phyloP scores from a whole-genome alignment of 73 alveolate genomes.

The Paramecium sexaurelia region DNA sequence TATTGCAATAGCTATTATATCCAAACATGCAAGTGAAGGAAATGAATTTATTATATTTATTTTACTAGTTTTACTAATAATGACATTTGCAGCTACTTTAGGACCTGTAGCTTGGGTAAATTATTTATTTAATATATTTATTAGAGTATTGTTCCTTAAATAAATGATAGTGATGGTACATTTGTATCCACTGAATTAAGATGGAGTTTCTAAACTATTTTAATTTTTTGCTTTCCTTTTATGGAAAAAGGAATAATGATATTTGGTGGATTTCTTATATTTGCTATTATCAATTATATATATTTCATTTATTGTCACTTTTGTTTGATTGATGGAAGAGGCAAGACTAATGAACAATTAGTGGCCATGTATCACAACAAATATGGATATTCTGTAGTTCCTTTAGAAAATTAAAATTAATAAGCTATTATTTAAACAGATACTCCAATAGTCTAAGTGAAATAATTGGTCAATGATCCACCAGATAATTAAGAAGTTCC shows the following conservation, averaged over 20 bases:
- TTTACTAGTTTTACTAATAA: neutral
- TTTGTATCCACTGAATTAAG: neutral
- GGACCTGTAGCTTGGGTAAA: conserved; percentile 56
- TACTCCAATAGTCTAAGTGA: neutral
- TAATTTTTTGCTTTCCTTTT: conserved; percentile 25
- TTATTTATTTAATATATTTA: neutral
- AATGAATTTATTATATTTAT: neutral
- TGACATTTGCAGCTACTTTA: conserved; percentile 7
- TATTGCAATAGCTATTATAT: neutral
- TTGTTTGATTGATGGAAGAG: conserved; percentile 1
- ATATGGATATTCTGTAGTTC: conserved; percentile 4
- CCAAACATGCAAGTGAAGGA: neutral
- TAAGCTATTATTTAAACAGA: neutral
- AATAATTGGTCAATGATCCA: neutral
- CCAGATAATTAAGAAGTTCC: neutral
- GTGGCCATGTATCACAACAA: neutral
- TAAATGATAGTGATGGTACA: conserved; percentile 53
- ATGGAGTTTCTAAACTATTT: conserved; percentile 29
- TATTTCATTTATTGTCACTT: neutral
- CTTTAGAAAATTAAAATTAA: neutral
- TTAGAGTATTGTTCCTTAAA: conserved; percentile 40
- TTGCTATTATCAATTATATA: neutral
- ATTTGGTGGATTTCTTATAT: neutral
- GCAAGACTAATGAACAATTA: conserved; percentile 6
- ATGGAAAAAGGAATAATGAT: neutral